Evolutionary conservation across 31 red algal species (phyloP), one percentile per base, ranked within the genome.

Genomic region (Asparagopsis taxiformis): DNA sequence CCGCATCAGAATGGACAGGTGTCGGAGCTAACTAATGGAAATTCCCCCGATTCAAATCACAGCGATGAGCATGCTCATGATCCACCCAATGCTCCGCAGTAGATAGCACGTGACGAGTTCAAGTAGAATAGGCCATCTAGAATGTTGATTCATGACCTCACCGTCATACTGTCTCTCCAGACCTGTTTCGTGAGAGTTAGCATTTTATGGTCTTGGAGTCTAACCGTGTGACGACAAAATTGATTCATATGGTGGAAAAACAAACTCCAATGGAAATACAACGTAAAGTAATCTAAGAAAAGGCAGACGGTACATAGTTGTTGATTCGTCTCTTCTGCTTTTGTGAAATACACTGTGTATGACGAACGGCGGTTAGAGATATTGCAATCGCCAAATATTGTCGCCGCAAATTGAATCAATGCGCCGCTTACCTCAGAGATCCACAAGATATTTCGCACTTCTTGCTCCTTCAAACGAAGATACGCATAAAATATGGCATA

Each of bases 401-500:
- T 24, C 0, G 0, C 3, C 3, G 35, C 11, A 43, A 43, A 13
- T 16, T 51, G 22, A 8, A 33, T 35, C 7, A 21, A 0, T 8
- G 33, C 22, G n/a, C n/a, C n/a, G 3, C 22, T 25, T 22, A 22
- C 64, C 63, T 89, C 85, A 20, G 52, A 74, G 46, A 89, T 89
- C 94, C 94, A 98, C 34, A 85, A 39, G 28, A 98, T 79, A 60
- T 98, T 98, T 34, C 94, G 74, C 65, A 98, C 72, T 75, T 98
- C 94, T 75, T 98, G 94, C 66, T 98, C 94, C 57, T 84, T 87
- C 38, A 98, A 59, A 37, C 81, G 78, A 39, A 98, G 68, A 51
- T 86, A 98, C 2, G 89, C 94, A 72, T 98, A 98, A 37, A 98
- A 98, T 41, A 98, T 77, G 55, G 57, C 94, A 62, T 93, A 98